Evolutionary conservation across 768 basidiomycete species (phyloP).

Genomic region (Leccinellum luteum): DNA sequence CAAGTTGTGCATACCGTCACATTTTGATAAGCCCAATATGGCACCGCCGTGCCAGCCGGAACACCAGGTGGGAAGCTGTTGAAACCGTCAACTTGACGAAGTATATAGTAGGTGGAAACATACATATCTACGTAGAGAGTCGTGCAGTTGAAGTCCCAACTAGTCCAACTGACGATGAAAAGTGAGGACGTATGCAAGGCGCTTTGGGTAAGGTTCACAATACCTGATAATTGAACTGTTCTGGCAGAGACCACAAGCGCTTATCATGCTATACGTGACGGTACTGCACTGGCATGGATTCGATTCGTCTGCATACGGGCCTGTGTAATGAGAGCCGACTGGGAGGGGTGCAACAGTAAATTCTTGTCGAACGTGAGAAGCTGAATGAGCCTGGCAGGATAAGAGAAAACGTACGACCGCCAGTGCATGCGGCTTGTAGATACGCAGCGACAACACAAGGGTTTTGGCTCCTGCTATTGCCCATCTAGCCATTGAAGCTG

Average conservation of each 20-base stretch:
- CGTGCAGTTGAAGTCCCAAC: conserved; percentile 50
- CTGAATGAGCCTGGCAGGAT: conserved; percentile 2
- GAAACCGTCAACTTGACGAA: neutral
- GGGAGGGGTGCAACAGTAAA: conserved; percentile 41
- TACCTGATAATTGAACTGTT: conserved; percentile 38
- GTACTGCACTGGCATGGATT: conserved; percentile 53
- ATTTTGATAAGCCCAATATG: conserved; percentile 62
- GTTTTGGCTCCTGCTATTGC: conserved; percentile 45
- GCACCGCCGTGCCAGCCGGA: conserved; percentile 49
- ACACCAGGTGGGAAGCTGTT: conserved; percentile 47
- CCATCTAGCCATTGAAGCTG: conserved; percentile 20
- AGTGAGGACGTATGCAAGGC: neutral
- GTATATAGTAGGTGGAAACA: neutral
- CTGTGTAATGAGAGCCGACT: conserved; percentile 22
- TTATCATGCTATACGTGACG: conserved; percentile 52
- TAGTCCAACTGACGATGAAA: conserved; percentile 43
- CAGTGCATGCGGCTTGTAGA: conserved; percentile 41
- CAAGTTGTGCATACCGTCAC: conserved; percentile 39
- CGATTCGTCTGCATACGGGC: conserved; percentile 31
- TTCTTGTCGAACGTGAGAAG: conserved; percentile 28
- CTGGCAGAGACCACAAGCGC: conserved; percentile 60
- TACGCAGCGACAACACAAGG: conserved; percentile 47
- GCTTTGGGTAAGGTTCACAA: neutral
- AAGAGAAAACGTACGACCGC: conserved; percentile 36
- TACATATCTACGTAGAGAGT: conserved; percentile 31